Evolutionary conservation across 371 early-diverging fungal genomes (phyloP).

Genomic region (Coemansia sp.): DNA sequence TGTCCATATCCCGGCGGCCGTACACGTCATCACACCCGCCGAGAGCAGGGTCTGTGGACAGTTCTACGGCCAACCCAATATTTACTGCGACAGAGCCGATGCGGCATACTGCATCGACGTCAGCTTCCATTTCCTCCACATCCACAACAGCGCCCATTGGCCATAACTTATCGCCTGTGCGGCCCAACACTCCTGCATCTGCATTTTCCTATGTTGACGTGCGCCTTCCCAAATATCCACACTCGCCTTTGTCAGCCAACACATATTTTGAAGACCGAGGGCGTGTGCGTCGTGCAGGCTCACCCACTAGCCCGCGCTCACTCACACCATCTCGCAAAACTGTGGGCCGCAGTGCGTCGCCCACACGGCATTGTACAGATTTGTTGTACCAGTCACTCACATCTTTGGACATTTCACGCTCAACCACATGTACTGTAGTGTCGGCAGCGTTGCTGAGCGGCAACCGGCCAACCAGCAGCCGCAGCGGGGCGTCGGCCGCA

Average conservation of each 20-base stretch:
- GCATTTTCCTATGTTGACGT: constrained; percentile 28
- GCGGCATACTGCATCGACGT: constrained; percentile 12
- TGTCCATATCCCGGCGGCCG: constrained; percentile 7
- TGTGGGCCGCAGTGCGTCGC: constrained; percentile 8
- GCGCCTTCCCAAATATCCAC: constrained; percentile 24
- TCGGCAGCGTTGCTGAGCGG: constrained; percentile 19
- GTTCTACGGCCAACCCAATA: constrained; percentile 9
- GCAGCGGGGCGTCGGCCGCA: constrained; percentile 19
- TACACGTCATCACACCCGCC: background rate
- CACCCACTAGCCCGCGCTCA: constrained; percentile 14
- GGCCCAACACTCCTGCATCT: constrained; percentile 28
- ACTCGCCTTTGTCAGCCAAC: background rate
- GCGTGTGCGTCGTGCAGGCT: constrained; percentile 26
- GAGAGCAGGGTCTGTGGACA: constrained; percentile 10
- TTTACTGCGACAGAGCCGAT: constrained; percentile 3
- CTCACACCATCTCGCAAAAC: background rate
- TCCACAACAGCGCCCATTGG: background rate
- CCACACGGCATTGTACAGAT: background rate
- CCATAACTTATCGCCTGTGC: background rate
- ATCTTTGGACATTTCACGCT: constrained; percentile 24
- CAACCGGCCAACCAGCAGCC: constrained; percentile 30
- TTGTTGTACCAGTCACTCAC: constrained; percentile 24
- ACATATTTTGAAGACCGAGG: constrained; percentile 9
- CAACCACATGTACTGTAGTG: constrained; percentile 45
- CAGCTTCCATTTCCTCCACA: constrained; percentile 13